Evolutionary conservation across 2,329 filamentous ascomycete species (phyloP).

Genomic region (Raffaelea arxii): DNA sequence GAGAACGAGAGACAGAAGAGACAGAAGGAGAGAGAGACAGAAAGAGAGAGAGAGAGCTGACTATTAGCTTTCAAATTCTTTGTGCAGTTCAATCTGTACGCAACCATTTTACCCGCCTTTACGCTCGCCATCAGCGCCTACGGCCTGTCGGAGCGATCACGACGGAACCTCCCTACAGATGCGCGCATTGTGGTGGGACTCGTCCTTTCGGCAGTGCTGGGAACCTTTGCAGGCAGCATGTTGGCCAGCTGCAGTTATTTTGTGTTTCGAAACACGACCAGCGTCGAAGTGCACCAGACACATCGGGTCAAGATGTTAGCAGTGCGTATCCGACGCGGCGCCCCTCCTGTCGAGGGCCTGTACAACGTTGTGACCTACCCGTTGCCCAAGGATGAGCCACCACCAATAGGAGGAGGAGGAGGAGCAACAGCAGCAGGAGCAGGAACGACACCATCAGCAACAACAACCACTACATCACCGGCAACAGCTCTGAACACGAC

Average conservation of each 20-base stretch:
- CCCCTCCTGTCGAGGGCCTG: conserved; percentile 39
- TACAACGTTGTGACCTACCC: conserved; percentile 23
- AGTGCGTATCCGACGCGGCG: conserved; percentile 52
- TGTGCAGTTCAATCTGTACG: conserved; percentile 74
- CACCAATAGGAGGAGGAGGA: not conserved
- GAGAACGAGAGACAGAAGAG: not conserved
- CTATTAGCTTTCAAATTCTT: conserved; percentile 81
- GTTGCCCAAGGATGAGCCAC: conserved; percentile 9
- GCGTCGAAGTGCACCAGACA: conserved; percentile 66
- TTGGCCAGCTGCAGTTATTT: conserved; percentile 60
- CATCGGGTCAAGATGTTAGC: conserved; percentile 63
- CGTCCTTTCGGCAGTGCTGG: conserved; percentile 61
- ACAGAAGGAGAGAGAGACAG: not conserved
- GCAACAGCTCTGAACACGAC: not conserved
- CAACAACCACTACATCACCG: not conserved
- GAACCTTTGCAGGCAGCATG: conserved; percentile 75
- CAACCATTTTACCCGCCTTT: conserved; percentile 55
- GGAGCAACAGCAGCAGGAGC: not conserved
- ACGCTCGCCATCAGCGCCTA: conserved; percentile 54
- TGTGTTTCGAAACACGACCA: conserved; percentile 66
- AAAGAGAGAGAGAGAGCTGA: not conserved
- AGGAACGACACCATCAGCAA: not conserved
- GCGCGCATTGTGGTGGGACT: conserved; percentile 51
- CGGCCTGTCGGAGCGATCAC: conserved; percentile 1
- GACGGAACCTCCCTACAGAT: conserved; percentile 38